Evolutionary conservation across 2,329 filamentous ascomycete genomes (phyloP).

Genomic region (Fusarium vanettenii): DNA sequence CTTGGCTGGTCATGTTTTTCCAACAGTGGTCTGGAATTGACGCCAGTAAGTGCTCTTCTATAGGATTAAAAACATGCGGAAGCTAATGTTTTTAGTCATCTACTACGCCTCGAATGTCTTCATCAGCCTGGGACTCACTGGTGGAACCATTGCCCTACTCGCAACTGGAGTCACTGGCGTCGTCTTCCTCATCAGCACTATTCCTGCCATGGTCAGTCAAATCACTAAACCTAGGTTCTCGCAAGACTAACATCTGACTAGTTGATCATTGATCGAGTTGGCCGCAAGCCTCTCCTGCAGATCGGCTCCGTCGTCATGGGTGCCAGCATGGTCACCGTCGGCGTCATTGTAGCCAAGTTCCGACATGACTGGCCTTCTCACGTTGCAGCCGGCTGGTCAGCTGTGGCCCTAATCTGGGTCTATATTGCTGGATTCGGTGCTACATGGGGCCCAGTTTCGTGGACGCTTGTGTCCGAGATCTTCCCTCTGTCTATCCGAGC

Average conservation of each 20-base stretch:
- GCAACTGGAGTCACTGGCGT: slow-evolving; percentile 79
- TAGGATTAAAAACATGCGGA: neutral
- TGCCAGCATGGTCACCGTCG: slow-evolving; percentile 28
- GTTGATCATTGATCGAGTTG: slow-evolving; percentile 53
- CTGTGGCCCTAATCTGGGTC: slow-evolving; percentile 53
- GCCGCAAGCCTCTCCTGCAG: slow-evolving; percentile 54
- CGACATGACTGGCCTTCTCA: slow-evolving; percentile 45
- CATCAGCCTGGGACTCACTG: slow-evolving; percentile 69
- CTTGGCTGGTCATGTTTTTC: slow-evolving; percentile 72
- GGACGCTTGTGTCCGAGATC: slow-evolving; percentile 62
- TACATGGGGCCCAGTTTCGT: slow-evolving; percentile 59
- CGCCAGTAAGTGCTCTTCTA: slow-evolving; percentile 1
- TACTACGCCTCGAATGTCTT: slow-evolving; percentile 69
- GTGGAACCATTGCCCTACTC: slow-evolving; percentile 69
- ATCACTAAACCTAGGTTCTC: accelerated
- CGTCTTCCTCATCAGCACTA: slow-evolving; percentile 65
- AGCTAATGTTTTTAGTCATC: slow-evolving; percentile 46
- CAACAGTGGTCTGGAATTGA: slow-evolving; percentile 54
- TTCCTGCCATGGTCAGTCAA: slow-evolving; percentile 45
- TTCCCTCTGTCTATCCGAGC: slow-evolving; percentile 58
- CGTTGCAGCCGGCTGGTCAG: slow-evolving; percentile 51
- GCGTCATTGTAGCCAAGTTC: slow-evolving; percentile 34
- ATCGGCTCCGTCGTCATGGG: slow-evolving; percentile 53
- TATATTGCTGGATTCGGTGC: slow-evolving; percentile 63
- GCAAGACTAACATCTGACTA: neutral